These are phyloP conservation scores for Porcisia hertigi DNA, from an alignment of 208 protist species.

Conservation along the genomic window DNA sequence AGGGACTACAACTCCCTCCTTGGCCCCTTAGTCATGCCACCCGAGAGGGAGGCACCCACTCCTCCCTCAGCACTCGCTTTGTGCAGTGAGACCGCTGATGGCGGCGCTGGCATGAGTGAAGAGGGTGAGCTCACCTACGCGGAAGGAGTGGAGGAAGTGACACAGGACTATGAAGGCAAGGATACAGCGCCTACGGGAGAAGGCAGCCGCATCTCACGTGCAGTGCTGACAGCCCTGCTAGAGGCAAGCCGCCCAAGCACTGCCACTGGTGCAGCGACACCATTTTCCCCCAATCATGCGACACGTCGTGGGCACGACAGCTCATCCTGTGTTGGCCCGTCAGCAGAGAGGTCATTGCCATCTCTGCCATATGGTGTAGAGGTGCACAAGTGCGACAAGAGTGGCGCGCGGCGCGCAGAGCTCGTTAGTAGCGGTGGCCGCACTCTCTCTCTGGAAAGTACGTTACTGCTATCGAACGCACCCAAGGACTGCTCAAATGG, in stretches of 20 bases:
- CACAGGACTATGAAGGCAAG: not conserved
- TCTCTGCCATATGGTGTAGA: slow-evolving; percentile 10
- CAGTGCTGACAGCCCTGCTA: not conserved
- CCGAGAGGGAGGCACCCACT: not conserved
- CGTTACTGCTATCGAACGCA: not conserved
- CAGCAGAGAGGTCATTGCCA: not conserved
- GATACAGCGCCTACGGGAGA: not conserved
- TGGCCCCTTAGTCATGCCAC: not conserved
- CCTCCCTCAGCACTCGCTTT: not conserved
- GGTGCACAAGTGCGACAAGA: slow-evolving; percentile 12
- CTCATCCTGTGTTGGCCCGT: not conserved
- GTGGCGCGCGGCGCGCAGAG: slow-evolving; percentile 3
- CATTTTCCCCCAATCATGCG: not conserved
- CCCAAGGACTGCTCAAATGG: not conserved
- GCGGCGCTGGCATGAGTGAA: not conserved
- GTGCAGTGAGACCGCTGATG: not conserved
- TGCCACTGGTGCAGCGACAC: not conserved
- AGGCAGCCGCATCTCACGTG: not conserved
- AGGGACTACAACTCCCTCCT: slow-evolving; percentile 4
- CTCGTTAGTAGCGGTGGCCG: not conserved
- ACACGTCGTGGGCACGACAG: not conserved
- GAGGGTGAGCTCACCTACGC: not conserved
- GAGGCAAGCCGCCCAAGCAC: not conserved
- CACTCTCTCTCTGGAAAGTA: not conserved
- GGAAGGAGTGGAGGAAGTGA: not conserved